Percentiles rank a stretch among this genome's conserved stretches.
These are phyloP conservation scores for Phoma sp. DNA, from an alignment of 2,329 filamentous ascomycete species.

Conservation along the genomic window DNA sequence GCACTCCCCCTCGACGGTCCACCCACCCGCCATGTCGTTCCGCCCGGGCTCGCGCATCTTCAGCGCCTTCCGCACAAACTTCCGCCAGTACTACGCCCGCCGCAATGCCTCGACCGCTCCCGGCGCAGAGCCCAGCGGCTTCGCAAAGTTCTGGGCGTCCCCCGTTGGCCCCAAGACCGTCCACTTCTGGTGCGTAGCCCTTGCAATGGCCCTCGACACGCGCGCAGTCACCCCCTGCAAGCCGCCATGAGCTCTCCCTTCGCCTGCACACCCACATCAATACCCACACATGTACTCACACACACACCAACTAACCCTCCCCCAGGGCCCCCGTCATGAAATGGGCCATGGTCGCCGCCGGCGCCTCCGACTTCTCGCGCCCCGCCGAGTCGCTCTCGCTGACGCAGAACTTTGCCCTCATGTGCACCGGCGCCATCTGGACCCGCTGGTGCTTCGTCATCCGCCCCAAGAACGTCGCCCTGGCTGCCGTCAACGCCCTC, in stretches of 20 bases:
- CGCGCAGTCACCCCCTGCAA: too few relatives aligned
- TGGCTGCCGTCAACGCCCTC: slow-evolving; percentile 98
- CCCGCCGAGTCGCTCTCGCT: slow-evolving; percentile 92
- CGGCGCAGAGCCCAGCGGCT: slow-evolving; percentile 55
- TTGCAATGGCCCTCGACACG: background rate
- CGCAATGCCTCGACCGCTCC: slow-evolving; percentile 74
- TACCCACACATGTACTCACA: too few relatives aligned
- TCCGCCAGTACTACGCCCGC: slow-evolving; percentile 63
- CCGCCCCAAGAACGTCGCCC: slow-evolving; percentile 87
- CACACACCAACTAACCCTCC: slow-evolving; percentile 1
- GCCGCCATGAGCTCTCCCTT: too few relatives aligned
- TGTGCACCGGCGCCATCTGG: slow-evolving; percentile 93
- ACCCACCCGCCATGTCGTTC: slow-evolving; percentile 57
- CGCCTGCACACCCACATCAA: background rate
- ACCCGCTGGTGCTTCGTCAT: slow-evolving; percentile 99
- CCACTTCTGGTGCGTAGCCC: slow-evolving; percentile 80
- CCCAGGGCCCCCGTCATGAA: slow-evolving; percentile 90
- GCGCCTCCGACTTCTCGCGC: slow-evolving; percentile 87
- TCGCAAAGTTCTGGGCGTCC: slow-evolving; percentile 71
- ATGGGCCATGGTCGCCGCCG: slow-evolving; percentile 91
- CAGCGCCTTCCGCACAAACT: slow-evolving; percentile 58
- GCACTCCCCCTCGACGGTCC: slow-evolving; percentile 17
- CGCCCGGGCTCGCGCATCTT: slow-evolving; percentile 65
- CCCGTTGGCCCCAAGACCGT: slow-evolving; percentile 73
- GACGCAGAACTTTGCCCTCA: slow-evolving; percentile 89